A percentile compares a stretch with the other conserved stretches of the same genome.
Evolutionary conservation across 108 stramenopile genomes (phyloP).

Genomic region (Cyclotella atomus): DNA sequence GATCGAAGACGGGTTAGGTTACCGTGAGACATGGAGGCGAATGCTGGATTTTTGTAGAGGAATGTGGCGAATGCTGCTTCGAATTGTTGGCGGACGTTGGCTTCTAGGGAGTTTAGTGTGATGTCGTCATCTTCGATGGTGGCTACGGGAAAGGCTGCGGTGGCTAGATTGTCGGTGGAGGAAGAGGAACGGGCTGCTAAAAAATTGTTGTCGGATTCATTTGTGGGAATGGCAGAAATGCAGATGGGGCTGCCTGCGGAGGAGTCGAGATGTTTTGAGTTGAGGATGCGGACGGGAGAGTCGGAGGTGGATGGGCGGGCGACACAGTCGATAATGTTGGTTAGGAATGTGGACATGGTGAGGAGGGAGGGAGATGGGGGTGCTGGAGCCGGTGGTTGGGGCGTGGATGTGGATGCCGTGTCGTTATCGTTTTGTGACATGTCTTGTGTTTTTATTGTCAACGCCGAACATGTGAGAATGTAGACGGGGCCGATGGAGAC

Average conservation of each 20-base stretch:
- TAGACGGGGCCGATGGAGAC: no score
- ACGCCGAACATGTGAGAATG: background rate
- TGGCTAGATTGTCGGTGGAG: background rate
- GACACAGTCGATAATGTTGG: conserved; percentile 47
- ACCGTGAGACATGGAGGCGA: conserved; percentile 39
- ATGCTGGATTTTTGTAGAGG: conserved; percentile 47
- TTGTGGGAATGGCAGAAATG: background rate
- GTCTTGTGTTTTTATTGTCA: no score
- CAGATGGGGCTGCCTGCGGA: conserved; percentile 3
- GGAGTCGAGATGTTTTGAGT: background rate
- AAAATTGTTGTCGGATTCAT: conserved; percentile 8
- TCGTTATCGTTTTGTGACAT: background rate
- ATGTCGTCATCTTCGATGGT: conserved; percentile 35
- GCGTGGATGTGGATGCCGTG: background rate
- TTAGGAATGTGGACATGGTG: conserved; percentile 35
- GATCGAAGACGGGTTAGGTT: conserved; percentile 30
- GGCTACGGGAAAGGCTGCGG: conserved; percentile 17
- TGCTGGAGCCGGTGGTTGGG: background rate
- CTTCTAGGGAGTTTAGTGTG: background rate
- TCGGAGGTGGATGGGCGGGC: conserved; percentile 44
- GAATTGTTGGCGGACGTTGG: conserved; percentile 21
- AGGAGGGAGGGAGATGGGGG: background rate
- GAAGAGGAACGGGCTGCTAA: background rate
- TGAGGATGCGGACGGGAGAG: conserved; percentile 34
- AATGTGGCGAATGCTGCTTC: conserved; percentile 47